phyloP scores from a whole-genome alignment of 139 green algal genomes.

The Coelastrella sp. region DNA sequence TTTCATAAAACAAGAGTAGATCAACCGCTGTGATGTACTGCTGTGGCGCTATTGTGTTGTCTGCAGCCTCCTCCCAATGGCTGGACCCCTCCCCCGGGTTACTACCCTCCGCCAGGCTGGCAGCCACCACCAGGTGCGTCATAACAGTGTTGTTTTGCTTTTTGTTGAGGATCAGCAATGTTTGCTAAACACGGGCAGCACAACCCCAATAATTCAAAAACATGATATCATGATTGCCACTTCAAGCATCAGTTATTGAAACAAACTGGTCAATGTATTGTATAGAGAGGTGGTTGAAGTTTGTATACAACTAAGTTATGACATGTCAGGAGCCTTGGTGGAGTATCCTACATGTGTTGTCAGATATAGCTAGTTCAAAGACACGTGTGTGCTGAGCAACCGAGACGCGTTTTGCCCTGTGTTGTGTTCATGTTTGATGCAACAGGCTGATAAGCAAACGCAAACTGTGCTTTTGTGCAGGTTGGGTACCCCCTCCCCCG shows the following conservation, averaged over 20 bases:
- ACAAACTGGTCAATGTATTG: neutral
- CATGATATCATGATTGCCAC: neutral
- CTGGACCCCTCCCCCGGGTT: neutral
- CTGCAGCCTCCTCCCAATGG: neutral
- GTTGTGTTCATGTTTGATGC: neutral
- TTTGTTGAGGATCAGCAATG: neutral
- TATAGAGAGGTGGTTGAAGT: neutral
- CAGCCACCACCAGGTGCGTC: neutral
- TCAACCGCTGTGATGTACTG: neutral
- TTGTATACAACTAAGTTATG: neutral
- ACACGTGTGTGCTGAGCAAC: too few species aligned
- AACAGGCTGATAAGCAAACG: neutral
- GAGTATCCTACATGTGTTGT: neutral
- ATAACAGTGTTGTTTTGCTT: neutral
- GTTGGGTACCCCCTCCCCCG: neutral
- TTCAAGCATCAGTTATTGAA: neutral
- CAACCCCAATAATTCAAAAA: neutral
- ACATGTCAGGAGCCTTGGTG: neutral
- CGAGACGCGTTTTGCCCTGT: neutral
- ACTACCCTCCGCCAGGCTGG: neutral
- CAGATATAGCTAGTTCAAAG: too few species aligned
- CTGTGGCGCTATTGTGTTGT: neutral
- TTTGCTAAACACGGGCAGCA: neutral
- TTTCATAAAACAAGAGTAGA: neutral
- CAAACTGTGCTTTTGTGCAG: neutral